Percentiles rank a stretch among this genome's conserved stretches.
These are phyloP conservation scores for Blastobotrys elegans DNA, from an alignment of 1,139 yeast genomes.

Conservation along the genomic window DNA sequence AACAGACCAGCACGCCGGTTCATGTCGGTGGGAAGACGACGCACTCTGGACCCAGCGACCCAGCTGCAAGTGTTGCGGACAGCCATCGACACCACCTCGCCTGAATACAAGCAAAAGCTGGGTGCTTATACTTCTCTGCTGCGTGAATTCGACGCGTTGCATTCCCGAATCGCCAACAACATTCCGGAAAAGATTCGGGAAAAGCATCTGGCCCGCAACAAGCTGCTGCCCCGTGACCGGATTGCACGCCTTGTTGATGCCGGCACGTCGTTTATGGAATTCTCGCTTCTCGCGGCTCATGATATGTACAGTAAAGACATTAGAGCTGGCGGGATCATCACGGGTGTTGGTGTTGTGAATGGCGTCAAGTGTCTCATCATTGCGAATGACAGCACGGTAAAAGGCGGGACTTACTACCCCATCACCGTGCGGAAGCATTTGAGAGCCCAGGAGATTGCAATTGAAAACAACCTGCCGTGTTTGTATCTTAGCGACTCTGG, in stretches of 20 bases:
- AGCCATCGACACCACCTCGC: slow-evolving; percentile 26
- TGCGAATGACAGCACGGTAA: slow-evolving; percentile 36
- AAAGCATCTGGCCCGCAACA: slow-evolving; percentile 34
- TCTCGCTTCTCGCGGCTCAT: slow-evolving; percentile 32
- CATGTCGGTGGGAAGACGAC: neutral
- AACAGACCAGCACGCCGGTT: neutral
- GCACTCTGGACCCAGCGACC: slow-evolving; percentile 13
- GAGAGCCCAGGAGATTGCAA: slow-evolving; percentile 35
- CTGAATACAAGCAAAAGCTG: slow-evolving; percentile 27
- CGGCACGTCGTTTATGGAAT: slow-evolving; percentile 33
- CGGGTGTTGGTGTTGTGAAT: slow-evolving; percentile 34
- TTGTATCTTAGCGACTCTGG: slow-evolving; percentile 34
- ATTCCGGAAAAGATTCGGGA: slow-evolving; percentile 35
- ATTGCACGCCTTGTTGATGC: slow-evolving; percentile 33
- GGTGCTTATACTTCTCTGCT: slow-evolving; percentile 24
- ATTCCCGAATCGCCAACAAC: slow-evolving; percentile 23
- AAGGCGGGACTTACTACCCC: slow-evolving; percentile 37
- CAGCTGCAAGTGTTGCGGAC: slow-evolving; percentile 26
- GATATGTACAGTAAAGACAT: slow-evolving; percentile 32
- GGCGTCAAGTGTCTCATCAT: slow-evolving; percentile 33
- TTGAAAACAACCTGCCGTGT: slow-evolving; percentile 33
- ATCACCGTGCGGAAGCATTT: slow-evolving; percentile 35
- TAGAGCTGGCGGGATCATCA: slow-evolving; percentile 35
- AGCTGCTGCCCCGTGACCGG: slow-evolving; percentile 34
- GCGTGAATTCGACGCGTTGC: slow-evolving; percentile 21